phyloP scores from a whole-genome alignment of 2,329 filamentous ascomycete genomes.

The Pseudocercospora ulei region DNA sequence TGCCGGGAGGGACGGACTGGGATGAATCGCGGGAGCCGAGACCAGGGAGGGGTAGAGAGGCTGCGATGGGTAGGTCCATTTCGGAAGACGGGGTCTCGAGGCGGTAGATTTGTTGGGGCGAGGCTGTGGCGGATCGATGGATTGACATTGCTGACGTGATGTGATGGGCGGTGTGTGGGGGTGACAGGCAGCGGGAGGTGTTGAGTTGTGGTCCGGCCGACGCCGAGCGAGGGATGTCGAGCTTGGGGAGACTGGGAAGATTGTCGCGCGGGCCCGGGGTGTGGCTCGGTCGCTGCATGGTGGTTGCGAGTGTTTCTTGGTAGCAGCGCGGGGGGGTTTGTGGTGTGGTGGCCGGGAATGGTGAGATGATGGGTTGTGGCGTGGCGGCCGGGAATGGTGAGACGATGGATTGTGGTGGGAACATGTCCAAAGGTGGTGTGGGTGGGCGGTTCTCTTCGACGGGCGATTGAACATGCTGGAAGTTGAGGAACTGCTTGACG shows the following conservation, averaged over 20 bases:
- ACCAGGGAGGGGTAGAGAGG: conserved; percentile 38
- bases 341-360: conserved; percentile 25
- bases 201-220: conserved; percentile 34
- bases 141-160: conserved; percentile 35
- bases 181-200: conserved; percentile 15
- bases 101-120: conserved; percentile 54
- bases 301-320: conserved; percentile 26
- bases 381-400: conserved; percentile 25
- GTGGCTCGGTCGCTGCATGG: conserved; percentile 33
- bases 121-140: conserved; percentile 40
- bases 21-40: conserved; percentile 69
- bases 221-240: conserved; percentile 46
- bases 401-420: conserved; percentile 24
- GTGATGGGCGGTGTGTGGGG: conserved; percentile 25
- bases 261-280: conserved; percentile 43
- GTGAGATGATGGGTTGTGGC: conserved; percentile 17
- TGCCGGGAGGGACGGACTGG: conserved; percentile 87
- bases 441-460: conserved; percentile 48
- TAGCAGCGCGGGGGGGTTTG: conserved; percentile 10
- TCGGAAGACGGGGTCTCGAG: conserved; percentile 84
- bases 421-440: conserved; percentile 47
- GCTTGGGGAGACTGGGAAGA: conserved; percentile 47
- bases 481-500: conserved; percentile 78
- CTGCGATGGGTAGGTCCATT: conserved; percentile 73
- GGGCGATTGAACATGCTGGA: conserved; percentile 59